phyloP scores from a whole-genome alignment of 2,329 filamentous ascomycete species.

The Phialocephala sp. region DNA sequence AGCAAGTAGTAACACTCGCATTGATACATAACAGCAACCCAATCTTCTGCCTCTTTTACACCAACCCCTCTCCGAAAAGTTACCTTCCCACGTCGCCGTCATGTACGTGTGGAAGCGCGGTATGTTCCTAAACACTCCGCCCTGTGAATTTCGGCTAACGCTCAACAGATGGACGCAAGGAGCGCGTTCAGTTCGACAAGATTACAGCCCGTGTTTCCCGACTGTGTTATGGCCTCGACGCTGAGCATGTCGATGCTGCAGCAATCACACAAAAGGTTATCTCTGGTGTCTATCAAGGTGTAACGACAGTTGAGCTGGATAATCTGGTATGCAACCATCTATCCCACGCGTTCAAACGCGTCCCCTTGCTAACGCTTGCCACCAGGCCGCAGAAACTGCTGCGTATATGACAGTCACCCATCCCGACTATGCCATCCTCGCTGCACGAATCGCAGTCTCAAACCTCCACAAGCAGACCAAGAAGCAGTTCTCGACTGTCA shows the following conservation, averaged over 20 bases:
- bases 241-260: conserved; percentile 94
- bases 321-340: conserved; percentile 75
- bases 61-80: conserved; percentile 20
- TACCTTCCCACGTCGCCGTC: conserved; percentile 29
- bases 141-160: conserved; percentile 23
- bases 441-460: conserved; percentile 96
- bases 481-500: conserved; percentile 98
- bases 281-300: conserved; percentile 97
- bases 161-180: conserved; percentile 89
- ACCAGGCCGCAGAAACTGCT: conserved; percentile 93
- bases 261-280: conserved; percentile 99
- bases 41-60: conserved; percentile 14
- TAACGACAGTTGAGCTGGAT: conserved; percentile 94
- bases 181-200: conserved; percentile 99
- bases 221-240: conserved; percentile 95
- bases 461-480: conserved; percentile 99
- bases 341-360: conserved; percentile 24
- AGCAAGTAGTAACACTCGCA: conserved; percentile 20
- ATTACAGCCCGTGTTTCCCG: conserved; percentile 98
- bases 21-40: conserved; percentile 25
- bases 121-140: conserved; percentile 35
- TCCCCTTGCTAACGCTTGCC: conserved; percentile 32
- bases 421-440: conserved; percentile 97
- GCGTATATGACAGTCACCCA: conserved; percentile 99
- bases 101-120: conserved; percentile 47